Conservation (phyloP, 495 filamentous ascomycete genomes). For the Talaromyces nanjingensis region DNA sequence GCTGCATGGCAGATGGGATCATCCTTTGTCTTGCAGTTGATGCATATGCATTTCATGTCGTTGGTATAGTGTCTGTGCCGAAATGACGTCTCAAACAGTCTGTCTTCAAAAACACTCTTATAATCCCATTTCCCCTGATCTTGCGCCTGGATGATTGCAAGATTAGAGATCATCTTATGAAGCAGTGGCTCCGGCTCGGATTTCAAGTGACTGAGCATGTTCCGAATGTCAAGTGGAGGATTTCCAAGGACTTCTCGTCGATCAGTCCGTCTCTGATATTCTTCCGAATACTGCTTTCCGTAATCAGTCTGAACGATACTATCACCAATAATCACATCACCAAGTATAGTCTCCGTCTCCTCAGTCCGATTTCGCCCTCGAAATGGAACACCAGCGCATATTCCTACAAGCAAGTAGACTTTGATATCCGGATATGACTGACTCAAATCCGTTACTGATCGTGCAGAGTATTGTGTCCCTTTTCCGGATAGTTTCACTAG, state of each 20-base stretch:
- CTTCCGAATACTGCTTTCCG: constrained; percentile 21
- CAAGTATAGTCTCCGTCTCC: constrained; percentile 23
- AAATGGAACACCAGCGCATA: constrained; percentile 21
- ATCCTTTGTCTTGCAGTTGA: constrained; percentile 1
- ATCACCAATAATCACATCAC: constrained; percentile 37
- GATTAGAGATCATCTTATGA: background rate
- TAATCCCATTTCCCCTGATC: constrained; percentile 10
- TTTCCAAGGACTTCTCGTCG: constrained; percentile 17
- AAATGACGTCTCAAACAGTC: constrained; percentile 15
- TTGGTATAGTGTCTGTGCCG: constrained; percentile 15
- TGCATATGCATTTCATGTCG: constrained; percentile 9
- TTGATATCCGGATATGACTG: constrained; percentile 10
- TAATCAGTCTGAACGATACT: constrained; percentile 26
- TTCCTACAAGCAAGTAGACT: constrained; percentile 15
- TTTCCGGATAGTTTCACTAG: constrained; percentile 16
- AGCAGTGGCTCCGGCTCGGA: background rate
- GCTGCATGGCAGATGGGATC: constrained; percentile 1
- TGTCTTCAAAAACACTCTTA: constrained; percentile 11
- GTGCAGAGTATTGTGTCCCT: constrained; percentile 14
- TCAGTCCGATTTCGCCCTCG: background rate
- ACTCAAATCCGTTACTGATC: constrained; percentile 5
- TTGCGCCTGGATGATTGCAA: background rate
- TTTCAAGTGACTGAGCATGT: constrained; percentile 13
- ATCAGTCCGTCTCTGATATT: constrained; percentile 16
- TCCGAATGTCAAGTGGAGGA: constrained; percentile 21